Base-by-base conservation (phyloP, 73 alveolate species). In the Durusdinium trenchii region DNA sequence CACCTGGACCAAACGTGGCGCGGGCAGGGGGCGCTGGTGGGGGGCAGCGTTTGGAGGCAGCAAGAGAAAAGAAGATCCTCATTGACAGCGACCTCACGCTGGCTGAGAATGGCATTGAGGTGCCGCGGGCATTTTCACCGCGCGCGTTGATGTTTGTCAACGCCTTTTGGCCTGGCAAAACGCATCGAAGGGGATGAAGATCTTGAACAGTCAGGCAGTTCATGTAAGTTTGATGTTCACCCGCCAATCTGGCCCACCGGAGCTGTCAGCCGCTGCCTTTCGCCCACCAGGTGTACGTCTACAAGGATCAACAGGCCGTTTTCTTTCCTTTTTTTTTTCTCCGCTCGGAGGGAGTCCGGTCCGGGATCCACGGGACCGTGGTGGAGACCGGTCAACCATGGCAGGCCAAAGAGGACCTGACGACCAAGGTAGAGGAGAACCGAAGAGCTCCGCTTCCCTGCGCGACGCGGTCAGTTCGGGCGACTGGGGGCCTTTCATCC, bases 51-150 rank as follows among this genome's bases (percentile, higher is more conserved):
- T 51, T 20, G 28, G 28, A 91, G 98, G 98, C 98, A 2, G 98
- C 98, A 52, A 91, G 76, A 69, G 35, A 87, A 3, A 78, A 78
- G 43, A 45, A 91, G 90, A 91, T 91, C 48, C 85, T 91, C 90
- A 91, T 91, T 52, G 98, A 91, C 89, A 91, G 90, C 30, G 98
- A 91, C 78, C 67, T 91, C 60, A 91, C 75, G 35, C 87, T 43
- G 86, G 46, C 42, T 20, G 98, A 91, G 47, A 78, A 91, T 76
- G 98, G 98, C 45, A 46, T 91, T 23, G 98, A 91, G 98, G 98
- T 79, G 3, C 20, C 30, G 48, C 50, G 28, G 18, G 6, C 23
- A 16, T 48, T 60, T 60, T 23, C 30, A 60, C 30, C 1, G 73
- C 73, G 18, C n/a, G 73, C 73, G 18, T 60, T 60, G 73, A 60